Evolutionary conservation across 441 rosid species (phyloP), one percentile per base, ranked within the genome.

Genomic region (Adansonia gregorii): DNA sequence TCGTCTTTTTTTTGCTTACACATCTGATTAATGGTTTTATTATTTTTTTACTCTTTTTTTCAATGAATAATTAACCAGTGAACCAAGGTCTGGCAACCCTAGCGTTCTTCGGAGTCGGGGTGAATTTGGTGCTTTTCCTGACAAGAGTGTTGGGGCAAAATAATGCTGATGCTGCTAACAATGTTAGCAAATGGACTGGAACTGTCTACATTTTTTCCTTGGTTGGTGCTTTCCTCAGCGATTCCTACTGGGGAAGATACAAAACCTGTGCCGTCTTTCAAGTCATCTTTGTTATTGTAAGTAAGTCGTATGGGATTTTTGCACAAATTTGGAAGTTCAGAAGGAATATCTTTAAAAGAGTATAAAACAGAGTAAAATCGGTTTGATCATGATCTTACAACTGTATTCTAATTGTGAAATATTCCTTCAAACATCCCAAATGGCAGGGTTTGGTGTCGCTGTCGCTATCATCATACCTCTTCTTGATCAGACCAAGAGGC

Each of bases 101-200:
- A 9, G 99, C 99, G 0, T 97, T 97, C 90, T 97, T 97, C 69
- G 99, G 99, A 31, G 98, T 97, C 39, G 98, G 98, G 43, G 98
- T 97, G 83, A 97, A 97, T 72, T 79, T 97, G 82, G 99, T 97
- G 79, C 77, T 94, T 80, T 94, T 97, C 91, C 85, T 94, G 79
- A 97, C 98, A 9, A 93, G 99, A 80, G 99, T 94, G 19, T 78
- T 97, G 72, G 93, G 86, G 4, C 98, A 97, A 80, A 83, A 87
- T 81, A 97, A 94, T 86, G 99, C 97, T 64, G 98, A 93, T 15
- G 99, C 99, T 56, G 99, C 98, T 7, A 97, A 94, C 68, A 94
- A 84, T 66, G 99, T 97, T 19, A 97, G 99, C 94, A 97, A 94
- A 86, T 97, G 99, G 99, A 97, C 99, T 17, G 98, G 98, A 69